phyloP scores from a whole-genome alignment of 805 yeast genomes.

The Yamadazyma insecticola region DNA sequence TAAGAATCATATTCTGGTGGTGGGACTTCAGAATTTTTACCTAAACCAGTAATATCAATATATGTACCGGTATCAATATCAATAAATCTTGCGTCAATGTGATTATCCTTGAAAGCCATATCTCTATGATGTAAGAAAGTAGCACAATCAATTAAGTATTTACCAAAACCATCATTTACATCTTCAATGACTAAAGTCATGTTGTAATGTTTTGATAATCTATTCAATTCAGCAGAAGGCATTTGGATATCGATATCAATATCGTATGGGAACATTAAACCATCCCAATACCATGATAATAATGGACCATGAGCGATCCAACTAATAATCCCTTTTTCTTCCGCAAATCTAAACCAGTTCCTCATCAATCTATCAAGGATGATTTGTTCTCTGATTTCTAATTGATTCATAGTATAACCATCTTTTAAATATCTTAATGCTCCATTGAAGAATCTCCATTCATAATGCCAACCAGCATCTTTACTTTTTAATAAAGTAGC shows the following conservation, averaged over 20 bases:
- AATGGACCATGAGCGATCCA: conserved; percentile 30
- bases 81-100: conserved; percentile 46
- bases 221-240: conserved; percentile 21
- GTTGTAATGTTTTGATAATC: conserved; percentile 19
- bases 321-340: conserved; percentile 18
- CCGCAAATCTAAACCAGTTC: conserved; percentile 23
- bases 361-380: conserved; percentile 21
- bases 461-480: conserved; percentile 52
- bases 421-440: conserved; percentile 40
- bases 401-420: conserved; percentile 26
- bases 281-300: conserved; percentile 30
- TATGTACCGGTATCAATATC: conserved; percentile 57
- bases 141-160: conserved; percentile 25
- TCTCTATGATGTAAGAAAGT: conserved; percentile 27
- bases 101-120: conserved; percentile 17
- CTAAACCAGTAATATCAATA: conserved; percentile 51
- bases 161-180: conserved; percentile 22
- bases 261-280: conserved; percentile 25
- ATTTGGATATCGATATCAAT: conserved; percentile 27
- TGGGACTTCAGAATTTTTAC: conserved; percentile 16
- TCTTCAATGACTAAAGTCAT: conserved; percentile 27
- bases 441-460: conserved; percentile 58
- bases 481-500: conserved; percentile 27
- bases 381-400: conserved; percentile 16
- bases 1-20: conserved; percentile 12